Conservation (phyloP, 192 early-diverging fungal genomes). For the Entophlyctis luteolus region DNA sequence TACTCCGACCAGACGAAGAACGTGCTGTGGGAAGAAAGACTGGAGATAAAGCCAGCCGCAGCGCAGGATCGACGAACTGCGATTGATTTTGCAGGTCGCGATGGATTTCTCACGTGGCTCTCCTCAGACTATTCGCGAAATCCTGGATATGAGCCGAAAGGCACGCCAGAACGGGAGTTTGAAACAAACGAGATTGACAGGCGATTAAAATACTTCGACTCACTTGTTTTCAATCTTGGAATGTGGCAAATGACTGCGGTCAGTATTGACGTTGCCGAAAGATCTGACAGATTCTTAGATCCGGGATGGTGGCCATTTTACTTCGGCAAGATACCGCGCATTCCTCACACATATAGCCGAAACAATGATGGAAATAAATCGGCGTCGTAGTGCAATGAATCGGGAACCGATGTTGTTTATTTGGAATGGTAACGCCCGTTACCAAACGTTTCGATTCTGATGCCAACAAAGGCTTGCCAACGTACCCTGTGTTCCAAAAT, state of each 20-base stretch:
- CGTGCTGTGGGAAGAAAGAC: background rate
- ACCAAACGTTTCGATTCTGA: background rate
- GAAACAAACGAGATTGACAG: conserved; percentile 2
- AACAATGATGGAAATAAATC: conserved; percentile 10
- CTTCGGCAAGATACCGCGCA: background rate
- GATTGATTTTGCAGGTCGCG: conserved; percentile 11
- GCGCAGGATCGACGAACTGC: background rate
- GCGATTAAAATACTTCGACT: background rate
- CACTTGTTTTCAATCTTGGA: conserved; percentile 1
- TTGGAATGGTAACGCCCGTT: background rate
- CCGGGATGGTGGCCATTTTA: conserved; percentile 2
- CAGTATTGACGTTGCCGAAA: background rate
- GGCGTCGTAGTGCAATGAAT: background rate
- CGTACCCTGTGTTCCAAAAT: background rate
- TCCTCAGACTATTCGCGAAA: background rate
- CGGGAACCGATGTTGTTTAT: background rate
- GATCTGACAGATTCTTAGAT: background rate
- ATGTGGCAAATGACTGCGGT: conserved; percentile 8
- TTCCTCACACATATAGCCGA: background rate
- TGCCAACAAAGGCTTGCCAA: no score
- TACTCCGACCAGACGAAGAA: background rate
- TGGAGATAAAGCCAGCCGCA: background rate
- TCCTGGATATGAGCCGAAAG: background rate
- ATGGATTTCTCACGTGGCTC: background rate
- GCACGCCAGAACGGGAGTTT: background rate